Evolutionary conservation across 2,329 filamentous ascomycete genomes (phyloP).

Genomic region (Trichoderma sp.): DNA sequence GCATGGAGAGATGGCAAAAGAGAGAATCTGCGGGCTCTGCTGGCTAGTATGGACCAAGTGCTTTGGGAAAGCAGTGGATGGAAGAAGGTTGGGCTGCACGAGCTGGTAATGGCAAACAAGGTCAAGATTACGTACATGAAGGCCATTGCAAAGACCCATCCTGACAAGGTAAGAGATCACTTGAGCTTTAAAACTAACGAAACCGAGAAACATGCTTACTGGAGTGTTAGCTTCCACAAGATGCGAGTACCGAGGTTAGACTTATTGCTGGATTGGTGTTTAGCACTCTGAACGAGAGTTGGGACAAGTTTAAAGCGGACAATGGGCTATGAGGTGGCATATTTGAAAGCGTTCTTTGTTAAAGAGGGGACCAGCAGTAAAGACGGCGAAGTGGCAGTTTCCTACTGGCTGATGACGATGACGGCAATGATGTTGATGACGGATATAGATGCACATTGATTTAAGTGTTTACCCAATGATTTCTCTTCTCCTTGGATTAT

Average conservation of each 20-base stretch:
- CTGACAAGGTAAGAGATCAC: conserved; percentile 77
- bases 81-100: conserved; percentile 95
- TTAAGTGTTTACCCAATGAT: background rate
- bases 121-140: conserved; percentile 99
- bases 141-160: conserved; percentile 97
- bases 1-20: conserved; percentile 88
- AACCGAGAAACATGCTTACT: background rate
- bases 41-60: conserved; percentile 83
- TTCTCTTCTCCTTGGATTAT: conserved; percentile 1
- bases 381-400: background rate
- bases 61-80: conserved; percentile 90
- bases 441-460: background rate
- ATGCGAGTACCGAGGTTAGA: conserved; percentile 61
- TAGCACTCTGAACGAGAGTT: conserved; percentile 67
- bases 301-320: conserved; percentile 70
- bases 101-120: conserved; percentile 87
- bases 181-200: too few relatives aligned
- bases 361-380: background rate
- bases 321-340: conserved; percentile 54
- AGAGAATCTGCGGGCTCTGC: conserved; percentile 83
- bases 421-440: conserved; percentile 5
- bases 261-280: conserved; percentile 67
- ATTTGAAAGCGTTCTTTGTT: background rate
- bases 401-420: background rate
- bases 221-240: conserved; percentile 54